Evolutionary conservation across 129 eudicot genomes (phyloP), one percentile per base, ranked within the genome.

Genomic region (Chrysanthemum seticuspe): DNA sequence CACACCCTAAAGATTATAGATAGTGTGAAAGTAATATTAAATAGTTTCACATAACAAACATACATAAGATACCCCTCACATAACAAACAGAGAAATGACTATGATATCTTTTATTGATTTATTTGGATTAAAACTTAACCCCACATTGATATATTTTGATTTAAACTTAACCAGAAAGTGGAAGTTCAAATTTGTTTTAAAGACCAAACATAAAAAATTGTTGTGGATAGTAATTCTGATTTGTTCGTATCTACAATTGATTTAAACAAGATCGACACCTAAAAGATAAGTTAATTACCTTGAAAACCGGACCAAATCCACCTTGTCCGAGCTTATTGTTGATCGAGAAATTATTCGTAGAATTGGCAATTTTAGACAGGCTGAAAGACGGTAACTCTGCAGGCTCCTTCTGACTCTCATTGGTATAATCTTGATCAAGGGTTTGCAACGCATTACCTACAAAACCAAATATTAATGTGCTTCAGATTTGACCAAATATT

Each of bases 241-340:
- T 29, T 29, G 34, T 29, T 29, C 4, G 3, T 29, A 29, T 29
- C 34, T 29, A 14, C 13, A 14, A 50, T 10, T 11, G 14, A 11
- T 50, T 11, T 14, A 10, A 50, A 50, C 55, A 50, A 50, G 13
- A 50, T 11, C 14, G 8, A 7, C 2, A 50, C 55, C 1, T 14
- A 23, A 23, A 2, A 7, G 11, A 47, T n/a, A 18, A n/a, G 56
- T 6, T 71, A 23, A 23, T 73, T 62, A 73, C 77, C 77, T 62
- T 73, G 34, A 61, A 73, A 48, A 73, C 77, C 0, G 70, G 62
- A 49, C 77, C 77, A 27, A 73, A 73, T 2, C 77, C 77, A 18
- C 77, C 77, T 49, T 73, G 19, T 15, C 77, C 77, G 31, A 73
- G 62, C 62, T 73, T 62, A 15, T 73, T 73, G 48, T 18, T 14